Evolutionary conservation across 2,329 filamentous ascomycete genomes (phyloP).

Genomic region (Pyrenophora seminiperda): DNA sequence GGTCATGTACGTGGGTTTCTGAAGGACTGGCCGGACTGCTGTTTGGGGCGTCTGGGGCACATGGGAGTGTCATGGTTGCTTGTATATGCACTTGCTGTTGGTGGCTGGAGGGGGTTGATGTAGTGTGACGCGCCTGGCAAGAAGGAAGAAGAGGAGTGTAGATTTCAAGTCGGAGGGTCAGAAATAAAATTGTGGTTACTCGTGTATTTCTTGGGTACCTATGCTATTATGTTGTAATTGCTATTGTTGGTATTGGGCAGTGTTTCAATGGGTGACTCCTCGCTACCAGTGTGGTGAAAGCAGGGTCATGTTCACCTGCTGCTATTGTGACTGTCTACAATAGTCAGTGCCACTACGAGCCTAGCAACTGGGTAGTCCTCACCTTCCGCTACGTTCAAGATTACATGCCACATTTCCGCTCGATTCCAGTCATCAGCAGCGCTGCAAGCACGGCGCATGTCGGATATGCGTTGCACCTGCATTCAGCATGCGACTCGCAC

Average conservation of each 20-base stretch:
- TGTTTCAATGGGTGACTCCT: neutral
- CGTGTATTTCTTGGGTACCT: neutral
- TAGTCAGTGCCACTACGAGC: neutral
- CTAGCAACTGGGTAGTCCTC: neutral
- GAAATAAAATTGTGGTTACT: neutral
- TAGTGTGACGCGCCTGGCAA: neutral
- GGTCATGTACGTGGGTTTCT: neutral
- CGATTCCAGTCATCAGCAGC: neutral
- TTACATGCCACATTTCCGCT: neutral
- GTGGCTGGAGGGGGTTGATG: neutral
- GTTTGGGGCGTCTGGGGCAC: neutral
- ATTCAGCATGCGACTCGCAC: too few relatives aligned
- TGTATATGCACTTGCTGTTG: neutral
- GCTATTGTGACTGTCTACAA: constrained; percentile 1
- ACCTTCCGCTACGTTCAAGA: neutral
- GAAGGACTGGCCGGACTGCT: neutral
- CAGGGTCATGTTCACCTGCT: neutral
- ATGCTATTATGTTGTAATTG: neutral
- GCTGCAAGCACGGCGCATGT: neutral
- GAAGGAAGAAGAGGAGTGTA: neutral
- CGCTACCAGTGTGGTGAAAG: constrained; percentile 2
- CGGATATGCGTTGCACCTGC: too few relatives aligned
- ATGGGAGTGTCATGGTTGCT: neutral
- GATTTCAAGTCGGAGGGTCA: neutral
- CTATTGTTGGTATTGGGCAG: constrained; percentile 1